Base-by-base conservation (phyloP, 2,329 filamentous ascomycete species). In the Fusarium kyushuense region DNA sequence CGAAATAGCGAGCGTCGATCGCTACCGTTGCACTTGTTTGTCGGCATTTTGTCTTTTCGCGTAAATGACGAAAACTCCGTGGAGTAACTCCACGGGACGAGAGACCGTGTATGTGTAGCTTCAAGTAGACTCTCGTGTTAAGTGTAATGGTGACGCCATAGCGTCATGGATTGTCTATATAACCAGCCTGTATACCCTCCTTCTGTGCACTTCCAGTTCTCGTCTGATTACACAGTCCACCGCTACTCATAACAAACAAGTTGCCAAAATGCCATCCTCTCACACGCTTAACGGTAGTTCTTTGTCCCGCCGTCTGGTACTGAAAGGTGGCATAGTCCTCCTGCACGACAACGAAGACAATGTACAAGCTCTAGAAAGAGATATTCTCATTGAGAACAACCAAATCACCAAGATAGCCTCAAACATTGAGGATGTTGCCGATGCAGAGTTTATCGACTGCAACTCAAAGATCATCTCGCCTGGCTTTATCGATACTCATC, bases 281-380 rank as follows among this genome's bases (percentile, higher is more conserved):
- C 11, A 45, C 12, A 21, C 27, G 17, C 35, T 14, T 2, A 10
- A 6, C 19, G 10, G 8, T 5, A 9, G 21, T 14, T 13, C 54
- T 14, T 7, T 30, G 8, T 6, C 27, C 12, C 40, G 29, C 2
- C 46, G 27, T 4, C 25, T 61, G 6, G 3, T 61, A 0, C 36
- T 67, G 3, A 56, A 41, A 25, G 65, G 65, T 16, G 65, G 65
- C 5, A 69, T 35, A 5, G 56, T 67, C 27, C 66, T 69, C n/a
- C 17, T 67, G 2, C 66, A 69, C 3, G 53, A 29, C 13, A 12
- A 51, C 6, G 7, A 42, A 12, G 57, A 69, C 33, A 54, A 54
- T 1, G 40, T 69, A 1, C 29, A 49, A 16, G 59, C 48, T 4
- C 10, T 48, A 1, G 36, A 46, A 25, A 23, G 25, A 9, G 66